phyloP scores from a whole-genome alignment of 2,329 filamentous ascomycete species.

The Ascocoryne sarcoides region DNA sequence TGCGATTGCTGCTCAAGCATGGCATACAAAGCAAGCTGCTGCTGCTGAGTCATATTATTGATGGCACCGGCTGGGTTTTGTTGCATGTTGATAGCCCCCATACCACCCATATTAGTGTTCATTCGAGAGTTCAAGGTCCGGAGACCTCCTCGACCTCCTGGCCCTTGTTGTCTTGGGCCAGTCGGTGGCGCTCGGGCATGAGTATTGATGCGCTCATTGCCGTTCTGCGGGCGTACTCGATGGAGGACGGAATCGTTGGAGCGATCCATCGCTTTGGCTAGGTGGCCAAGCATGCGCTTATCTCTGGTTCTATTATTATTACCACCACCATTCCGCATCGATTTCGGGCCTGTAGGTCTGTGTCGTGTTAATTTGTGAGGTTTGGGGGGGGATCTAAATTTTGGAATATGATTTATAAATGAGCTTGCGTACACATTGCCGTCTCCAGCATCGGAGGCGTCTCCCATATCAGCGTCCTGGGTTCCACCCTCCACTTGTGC shows the following conservation, averaged over 20 bases:
- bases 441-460: slow-evolving; percentile 38
- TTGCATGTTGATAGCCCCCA: slow-evolving; percentile 33
- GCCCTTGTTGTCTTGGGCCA: slow-evolving; percentile 52
- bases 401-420: slow-evolving; percentile 1
- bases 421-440: slow-evolving; percentile 47
- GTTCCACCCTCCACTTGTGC: slow-evolving; percentile 52
- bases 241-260: slow-evolving; percentile 67
- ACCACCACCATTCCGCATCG: slow-evolving; percentile 68
- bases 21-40: slow-evolving; percentile 66
- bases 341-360: slow-evolving; percentile 89
- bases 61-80: slow-evolving; percentile 34
- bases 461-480: slow-evolving; percentile 67
- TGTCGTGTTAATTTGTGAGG: slow-evolving; percentile 33
- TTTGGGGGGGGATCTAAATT: slow-evolving; percentile 4
- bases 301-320: slow-evolving; percentile 48
- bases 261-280: slow-evolving; percentile 76
- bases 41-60: slow-evolving; percentile 51
- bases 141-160: slow-evolving; percentile 27
- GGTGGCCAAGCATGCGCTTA: slow-evolving; percentile 77
- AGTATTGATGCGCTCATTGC: slow-evolving; percentile 72
- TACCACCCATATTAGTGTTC: slow-evolving; percentile 34
- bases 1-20: slow-evolving; percentile 81
- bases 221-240: slow-evolving; percentile 63
- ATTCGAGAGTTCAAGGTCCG: slow-evolving; percentile 40
- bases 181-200: slow-evolving; percentile 63